These are phyloP conservation scores for Didymosphaeria variabile DNA, from an alignment of 2,329 filamentous ascomycete species.

Conservation along the genomic window DNA sequence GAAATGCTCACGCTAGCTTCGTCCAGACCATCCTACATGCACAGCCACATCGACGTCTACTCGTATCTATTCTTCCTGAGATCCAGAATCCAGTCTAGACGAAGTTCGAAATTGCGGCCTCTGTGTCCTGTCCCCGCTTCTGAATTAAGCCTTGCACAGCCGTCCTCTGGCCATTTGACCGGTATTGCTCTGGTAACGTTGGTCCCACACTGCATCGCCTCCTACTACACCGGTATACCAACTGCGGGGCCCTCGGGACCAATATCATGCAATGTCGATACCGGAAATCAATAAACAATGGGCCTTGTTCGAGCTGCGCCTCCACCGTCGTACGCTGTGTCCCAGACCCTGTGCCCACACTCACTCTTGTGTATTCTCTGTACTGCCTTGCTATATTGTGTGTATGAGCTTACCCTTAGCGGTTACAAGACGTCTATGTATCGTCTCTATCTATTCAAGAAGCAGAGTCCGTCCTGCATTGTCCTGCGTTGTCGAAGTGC, in stretches of 20 bases:
- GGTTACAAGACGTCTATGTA: not conserved
- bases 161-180: not conserved
- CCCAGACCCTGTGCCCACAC: not conserved
- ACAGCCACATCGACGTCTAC: slow-evolving; percentile 7
- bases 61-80: not conserved
- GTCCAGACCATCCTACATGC: not conserved
- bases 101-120: not conserved
- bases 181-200: not conserved
- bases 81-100: not conserved
- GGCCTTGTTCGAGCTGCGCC: not conserved
- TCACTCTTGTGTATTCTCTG: not conserved
- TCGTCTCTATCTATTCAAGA: not conserved
- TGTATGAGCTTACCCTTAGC: not conserved
- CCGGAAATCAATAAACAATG: not conserved
- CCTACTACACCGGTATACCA: slow-evolving; percentile 3
- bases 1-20: not conserved
- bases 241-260: not conserved
- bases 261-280: not conserved
- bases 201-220: not conserved
- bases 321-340: not conserved
- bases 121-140: not conserved
- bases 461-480: not conserved
- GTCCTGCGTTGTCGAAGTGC: not conserved
- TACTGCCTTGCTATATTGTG: not conserved
- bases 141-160: not conserved